Evolutionary conservation across 441 rosid genomes (phyloP).

Genomic region (Gossypium schwendimanii): DNA sequence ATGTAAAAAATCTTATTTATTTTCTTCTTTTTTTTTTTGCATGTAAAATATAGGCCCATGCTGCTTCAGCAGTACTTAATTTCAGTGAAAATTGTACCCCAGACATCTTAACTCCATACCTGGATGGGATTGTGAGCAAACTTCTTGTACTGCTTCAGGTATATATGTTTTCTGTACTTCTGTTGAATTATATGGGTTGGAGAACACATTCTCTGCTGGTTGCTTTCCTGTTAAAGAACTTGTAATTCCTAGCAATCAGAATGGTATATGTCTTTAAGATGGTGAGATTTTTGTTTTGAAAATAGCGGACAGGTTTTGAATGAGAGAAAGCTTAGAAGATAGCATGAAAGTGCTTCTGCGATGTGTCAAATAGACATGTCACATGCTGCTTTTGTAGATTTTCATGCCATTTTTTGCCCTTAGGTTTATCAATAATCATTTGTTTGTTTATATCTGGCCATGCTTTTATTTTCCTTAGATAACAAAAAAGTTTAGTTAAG

Average conservation of each 20-base stretch:
- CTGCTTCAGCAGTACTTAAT: constrained; percentile 42
- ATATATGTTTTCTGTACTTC: not conserved
- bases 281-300: not conserved
- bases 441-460: not conserved
- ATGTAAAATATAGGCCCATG: constrained; percentile 34
- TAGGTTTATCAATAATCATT: not conserved
- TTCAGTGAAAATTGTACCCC: constrained; percentile 45
- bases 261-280: not conserved
- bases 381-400: not conserved
- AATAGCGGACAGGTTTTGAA: not conserved
- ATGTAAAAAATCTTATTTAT: not conserved
- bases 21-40: not conserved
- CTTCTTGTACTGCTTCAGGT: constrained; percentile 50
- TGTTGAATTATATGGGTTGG: not conserved
- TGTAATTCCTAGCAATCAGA: not conserved
- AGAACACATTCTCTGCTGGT: not conserved
- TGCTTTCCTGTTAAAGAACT: not conserved
- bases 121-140: constrained; percentile 45
- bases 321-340: not conserved
- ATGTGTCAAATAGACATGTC: not conserved
- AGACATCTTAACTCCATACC: constrained; percentile 36
- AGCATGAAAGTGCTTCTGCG: not conserved
- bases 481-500: not conserved
- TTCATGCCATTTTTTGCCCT: not conserved
- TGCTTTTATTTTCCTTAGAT: not conserved